Conservation (phyloP, 208 protist genomes). For the Trichomonas gallinae region DNA sequence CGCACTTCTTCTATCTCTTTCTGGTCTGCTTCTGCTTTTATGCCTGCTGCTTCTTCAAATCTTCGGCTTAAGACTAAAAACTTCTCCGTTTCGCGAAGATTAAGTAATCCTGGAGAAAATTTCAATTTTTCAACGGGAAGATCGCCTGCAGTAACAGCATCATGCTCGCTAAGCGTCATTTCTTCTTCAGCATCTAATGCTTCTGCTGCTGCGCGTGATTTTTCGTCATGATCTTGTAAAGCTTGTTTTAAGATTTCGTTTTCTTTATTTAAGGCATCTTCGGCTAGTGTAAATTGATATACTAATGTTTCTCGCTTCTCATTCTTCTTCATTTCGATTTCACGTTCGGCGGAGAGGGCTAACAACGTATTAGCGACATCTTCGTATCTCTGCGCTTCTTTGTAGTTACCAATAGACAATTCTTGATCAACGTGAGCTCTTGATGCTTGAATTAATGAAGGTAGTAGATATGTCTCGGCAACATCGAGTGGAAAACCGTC, state of each 20-base stretch:
- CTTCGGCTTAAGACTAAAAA: neutral
- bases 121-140: neutral
- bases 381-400: neutral
- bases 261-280: neutral
- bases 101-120: neutral
- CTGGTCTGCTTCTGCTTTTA: neutral
- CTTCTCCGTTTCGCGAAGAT: neutral
- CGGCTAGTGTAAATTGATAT: neutral
- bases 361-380: neutral
- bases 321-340: neutral
- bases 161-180: neutral
- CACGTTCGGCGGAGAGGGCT: neutral
- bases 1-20: neutral
- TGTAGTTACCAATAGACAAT: neutral
- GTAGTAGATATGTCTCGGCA: neutral
- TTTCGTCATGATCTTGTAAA: neutral
- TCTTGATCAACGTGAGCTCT: neutral
- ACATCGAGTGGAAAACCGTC: neutral
- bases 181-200: neutral
- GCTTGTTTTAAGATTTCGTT: neutral
- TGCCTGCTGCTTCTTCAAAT: neutral
- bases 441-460: neutral
- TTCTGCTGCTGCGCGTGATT: neutral
- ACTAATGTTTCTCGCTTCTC: neutral
- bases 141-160: neutral